Conservation (phyloP, 257 asterid species). For the Penstemon eatonii region DNA sequence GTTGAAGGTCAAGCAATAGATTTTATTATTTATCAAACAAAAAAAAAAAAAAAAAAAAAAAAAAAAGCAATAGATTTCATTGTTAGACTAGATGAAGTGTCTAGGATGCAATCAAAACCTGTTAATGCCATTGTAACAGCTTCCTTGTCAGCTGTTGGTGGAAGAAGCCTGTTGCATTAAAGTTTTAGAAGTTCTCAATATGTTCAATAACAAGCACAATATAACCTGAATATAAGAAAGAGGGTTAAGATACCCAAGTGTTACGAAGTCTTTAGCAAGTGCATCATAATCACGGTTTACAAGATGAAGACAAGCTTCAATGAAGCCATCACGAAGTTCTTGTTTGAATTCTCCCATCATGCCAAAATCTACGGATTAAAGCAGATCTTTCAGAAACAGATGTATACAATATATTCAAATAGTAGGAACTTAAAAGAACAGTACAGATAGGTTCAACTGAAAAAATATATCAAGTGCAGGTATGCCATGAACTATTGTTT, state of each 20-base stretch:
- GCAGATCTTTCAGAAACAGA: slow-evolving; percentile 30
- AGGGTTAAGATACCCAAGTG: slow-evolving; percentile 76
- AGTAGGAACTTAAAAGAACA: slow-evolving; percentile 8
- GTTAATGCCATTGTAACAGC: slow-evolving; percentile 87
- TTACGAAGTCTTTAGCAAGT: slow-evolving; percentile 85
- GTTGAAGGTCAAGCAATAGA: slow-evolving; percentile 24
- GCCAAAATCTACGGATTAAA: slow-evolving; percentile 71
- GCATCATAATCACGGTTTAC: slow-evolving; percentile 97
- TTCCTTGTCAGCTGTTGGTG: slow-evolving; percentile 83
- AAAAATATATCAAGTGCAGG: slow-evolving; percentile 15
- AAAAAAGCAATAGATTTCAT: slow-evolving; percentile 22
- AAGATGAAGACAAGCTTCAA: slow-evolving; percentile 98
- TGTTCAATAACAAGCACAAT: slow-evolving; percentile 17
- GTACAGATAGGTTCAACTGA: slow-evolving; percentile 12
- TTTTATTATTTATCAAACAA: not conserved
- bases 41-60: not conserved
- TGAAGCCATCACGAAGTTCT: slow-evolving; percentile 95
- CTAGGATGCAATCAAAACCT: slow-evolving; percentile 48
- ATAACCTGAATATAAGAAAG: slow-evolving; percentile 26
- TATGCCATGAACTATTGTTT: slow-evolving; percentile 5
- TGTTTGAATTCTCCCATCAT: slow-evolving; percentile 97
- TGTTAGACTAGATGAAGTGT: slow-evolving; percentile 15
- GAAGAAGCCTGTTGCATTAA: slow-evolving; percentile 77
- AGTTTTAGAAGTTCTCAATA: slow-evolving; percentile 30
- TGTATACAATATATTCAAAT: slow-evolving; percentile 13